Evolutionary conservation across 345 rosid species (phyloP).

Genomic region (Boechera retrofracta): DNA sequence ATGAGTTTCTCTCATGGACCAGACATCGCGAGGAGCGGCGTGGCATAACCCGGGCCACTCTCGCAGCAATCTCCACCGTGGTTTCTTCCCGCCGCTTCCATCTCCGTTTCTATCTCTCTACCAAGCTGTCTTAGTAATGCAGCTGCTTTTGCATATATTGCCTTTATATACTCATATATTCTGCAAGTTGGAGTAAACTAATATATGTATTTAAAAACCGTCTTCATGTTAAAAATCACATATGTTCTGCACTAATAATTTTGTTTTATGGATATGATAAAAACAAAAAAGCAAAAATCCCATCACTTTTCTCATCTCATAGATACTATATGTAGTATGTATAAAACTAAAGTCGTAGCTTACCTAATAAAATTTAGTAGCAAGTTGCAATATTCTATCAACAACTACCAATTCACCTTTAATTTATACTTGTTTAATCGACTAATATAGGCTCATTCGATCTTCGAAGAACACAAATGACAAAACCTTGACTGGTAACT

Average conservation of each 20-base stretch:
- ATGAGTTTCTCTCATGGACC: constrained; percentile 77
- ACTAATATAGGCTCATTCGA: too few relatives aligned
- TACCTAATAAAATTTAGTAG: too few relatives aligned
- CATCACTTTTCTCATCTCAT: not conserved
- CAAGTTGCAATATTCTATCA: too few relatives aligned
- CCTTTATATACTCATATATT: not conserved
- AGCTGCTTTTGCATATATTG: not conserved
- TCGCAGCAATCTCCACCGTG: constrained; percentile 54
- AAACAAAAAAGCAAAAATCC: not conserved
- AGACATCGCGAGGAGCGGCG: constrained; percentile 86
- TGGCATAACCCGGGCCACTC: constrained; percentile 76
- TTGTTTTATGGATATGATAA: not conserved
- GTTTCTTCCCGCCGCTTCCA: constrained; percentile 1
- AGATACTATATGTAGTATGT: not conserved
- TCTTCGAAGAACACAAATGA: too few relatives aligned
- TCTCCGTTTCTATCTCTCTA: not conserved
- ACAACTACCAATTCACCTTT: not conserved
- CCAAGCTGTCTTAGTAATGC: constrained; percentile 9
- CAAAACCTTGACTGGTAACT: too few relatives aligned
- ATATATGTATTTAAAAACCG: not conserved
- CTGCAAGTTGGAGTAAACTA: constrained; percentile 5
- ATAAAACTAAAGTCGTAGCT: too few relatives aligned
- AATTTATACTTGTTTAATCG: not conserved
- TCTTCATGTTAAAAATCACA: not conserved
- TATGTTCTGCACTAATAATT: not conserved